These are phyloP conservation scores for Gilbertella persicaria DNA, from an alignment of 371 early-diverging fungal species.

Conservation along the genomic window DNA sequence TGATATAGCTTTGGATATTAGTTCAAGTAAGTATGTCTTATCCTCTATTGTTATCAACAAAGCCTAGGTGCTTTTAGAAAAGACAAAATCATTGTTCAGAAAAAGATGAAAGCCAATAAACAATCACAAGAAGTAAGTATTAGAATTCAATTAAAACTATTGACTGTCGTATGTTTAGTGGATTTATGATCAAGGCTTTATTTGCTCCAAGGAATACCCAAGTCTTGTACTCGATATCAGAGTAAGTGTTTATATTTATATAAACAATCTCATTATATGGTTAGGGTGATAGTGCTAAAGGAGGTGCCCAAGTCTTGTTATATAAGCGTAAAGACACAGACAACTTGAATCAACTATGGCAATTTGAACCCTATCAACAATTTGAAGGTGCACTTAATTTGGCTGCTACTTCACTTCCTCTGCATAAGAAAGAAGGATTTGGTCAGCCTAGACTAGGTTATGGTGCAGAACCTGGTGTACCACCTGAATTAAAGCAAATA, in stretches of 20 bases:
- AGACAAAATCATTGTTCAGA: conserved; percentile 49
- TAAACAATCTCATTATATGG: too few relatives aligned
- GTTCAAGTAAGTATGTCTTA: conserved; percentile 32
- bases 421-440: conserved; percentile 47
- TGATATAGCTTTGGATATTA: conserved; percentile 38
- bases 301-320: conserved; percentile 47
- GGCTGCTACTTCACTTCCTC: conserved; percentile 31
- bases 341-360: conserved; percentile 51
- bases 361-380: conserved; percentile 43
- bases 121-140: conserved; percentile 43
- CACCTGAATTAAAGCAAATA: conserved; percentile 38
- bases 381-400: conserved; percentile 40
- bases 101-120: conserved; percentile 36
- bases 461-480: conserved; percentile 47
- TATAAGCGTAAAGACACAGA: conserved; percentile 48
- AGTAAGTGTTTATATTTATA: conserved; percentile 31
- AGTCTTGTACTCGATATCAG: conserved; percentile 51
- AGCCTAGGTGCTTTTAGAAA: conserved; percentile 53
- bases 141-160: background rate
- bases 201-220: conserved; percentile 43
- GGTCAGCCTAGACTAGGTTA: conserved; percentile 49
- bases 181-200: conserved; percentile 45
- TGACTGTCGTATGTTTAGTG: conserved; percentile 41
- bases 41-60: background rate
- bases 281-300: conserved; percentile 46